Evolutionary conservation across 768 basidiomycete genomes (phyloP), one percentile per base, ranked within the genome.

Genomic region (Vararia minispora): DNA sequence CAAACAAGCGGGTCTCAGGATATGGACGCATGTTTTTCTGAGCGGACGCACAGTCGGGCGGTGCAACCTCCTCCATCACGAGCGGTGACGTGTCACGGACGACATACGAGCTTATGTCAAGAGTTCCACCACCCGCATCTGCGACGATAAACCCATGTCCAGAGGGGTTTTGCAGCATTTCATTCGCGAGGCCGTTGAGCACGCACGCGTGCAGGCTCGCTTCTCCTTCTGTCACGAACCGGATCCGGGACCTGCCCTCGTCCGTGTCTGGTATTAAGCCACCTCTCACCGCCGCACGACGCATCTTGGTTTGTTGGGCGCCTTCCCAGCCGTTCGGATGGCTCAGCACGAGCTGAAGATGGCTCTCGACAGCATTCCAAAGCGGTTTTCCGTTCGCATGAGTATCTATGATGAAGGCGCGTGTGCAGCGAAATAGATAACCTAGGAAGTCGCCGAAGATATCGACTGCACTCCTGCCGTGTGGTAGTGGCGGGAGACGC

Each of bases 241-340:
- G 64, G 48, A 87, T 82, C 40, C 79, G 64, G 1, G 81, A 72
- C 45, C 74, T 74, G 3, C 81, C 82, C 40, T 72, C 75, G 46
- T 79, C 77, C 1, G 76, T 79, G 54, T 84, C 79, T 2, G 83
- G 74, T 13, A 87, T 76, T 27, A 87, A 55, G n/a, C 71, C 71
- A 3, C 79, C 83, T 46, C 75, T 69, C 7, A 80, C 69, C 1
- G 83, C 83, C 0, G 75, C 76, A 41, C 79, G 66, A 41, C 83
- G 70, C 78, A 87, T 83, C 57, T 74, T 78, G 22, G 78, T 74
- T 54, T 80, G 76, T 49, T 85, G 81, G 7, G 81, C 79, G 14
- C 72, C 72, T 50, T 86, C 83, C 83, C 83, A 87, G 5, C 83
- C 83, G 47, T 85, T 87, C 11, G 83, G 83, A 55, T 86, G 83